Evolutionary conservation across 306 rosid genomes (phyloP), one percentile per base, ranked within the genome.

Genomic region (Lathyrus tuberosus): DNA sequence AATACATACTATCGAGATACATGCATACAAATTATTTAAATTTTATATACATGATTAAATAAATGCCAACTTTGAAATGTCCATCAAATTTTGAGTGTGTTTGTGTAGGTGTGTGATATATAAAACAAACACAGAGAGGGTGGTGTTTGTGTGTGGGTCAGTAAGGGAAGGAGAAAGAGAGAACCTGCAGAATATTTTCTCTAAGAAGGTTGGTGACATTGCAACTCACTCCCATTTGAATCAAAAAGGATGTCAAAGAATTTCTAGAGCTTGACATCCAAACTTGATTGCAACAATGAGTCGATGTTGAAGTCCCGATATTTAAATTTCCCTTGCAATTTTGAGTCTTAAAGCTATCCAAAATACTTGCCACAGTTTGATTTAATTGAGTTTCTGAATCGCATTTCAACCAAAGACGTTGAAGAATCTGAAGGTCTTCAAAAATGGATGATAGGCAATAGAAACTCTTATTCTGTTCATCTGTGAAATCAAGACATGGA

Each of bases 141-240:
- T 41, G 8, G 44, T 41, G 44, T 41, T 41, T 41, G 43, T 38
- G 43, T 38, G 22, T 48, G 57, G 26, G 10, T 8, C 6, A 2
- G 12, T 49, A 49, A 17, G 11, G 28, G 14, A 17, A 52, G 13
- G 14, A 20, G 14, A 20, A 52, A 10, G 6, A 17, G 59, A 17
- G 6, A 52, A 52, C 37, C 62, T 56, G 62, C 38, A 56, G 24
- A 26, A 56, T 12, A 26, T 56, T 56, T 24, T 56, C 62, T 56
- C 40, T 56, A 11, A 26, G 38, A 57, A 57, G 14, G 10, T 57
- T 28, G 40, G 62, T 6, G 62, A 57, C 17, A 24, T 13, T 4
- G 18, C 62, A 57, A 10, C 38, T 13, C 62, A 56, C 5, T 56
- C 62, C 62, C 37, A 56, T 56, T 57, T 57, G 18, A 57, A 57